Conservation (phyloP, 495 filamentous ascomycete genomes). For the Aspergillus ellipticus region DNA sequence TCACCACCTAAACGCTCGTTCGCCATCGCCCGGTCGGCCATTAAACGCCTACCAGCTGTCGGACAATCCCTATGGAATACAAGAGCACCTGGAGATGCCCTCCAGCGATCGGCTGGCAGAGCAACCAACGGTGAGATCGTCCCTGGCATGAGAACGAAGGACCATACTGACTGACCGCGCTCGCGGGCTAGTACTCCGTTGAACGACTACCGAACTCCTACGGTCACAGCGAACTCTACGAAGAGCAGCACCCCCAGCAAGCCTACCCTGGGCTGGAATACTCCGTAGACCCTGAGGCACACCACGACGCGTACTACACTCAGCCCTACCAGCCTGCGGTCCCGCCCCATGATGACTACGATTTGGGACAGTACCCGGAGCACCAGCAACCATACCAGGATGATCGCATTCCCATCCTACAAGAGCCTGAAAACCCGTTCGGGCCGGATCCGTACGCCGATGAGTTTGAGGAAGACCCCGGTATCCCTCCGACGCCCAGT, state of each 20-base stretch:
- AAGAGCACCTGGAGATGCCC: slow-evolving; percentile 64
- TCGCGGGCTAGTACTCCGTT: slow-evolving; percentile 63
- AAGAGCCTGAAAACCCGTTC: slow-evolving; percentile 49
- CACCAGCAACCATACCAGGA: slow-evolving; percentile 52
- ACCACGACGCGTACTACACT: slow-evolving; percentile 83
- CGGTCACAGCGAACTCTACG: slow-evolving; percentile 63
- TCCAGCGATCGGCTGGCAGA: slow-evolving; percentile 65
- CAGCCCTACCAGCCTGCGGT: slow-evolving; percentile 68
- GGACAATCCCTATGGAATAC: slow-evolving; percentile 56
- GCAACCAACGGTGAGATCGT: slow-evolving; percentile 63
- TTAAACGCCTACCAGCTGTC: slow-evolving; percentile 68
- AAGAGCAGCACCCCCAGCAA: slow-evolving; percentile 44
- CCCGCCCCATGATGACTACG: slow-evolving; percentile 55
- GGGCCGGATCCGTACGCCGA: slow-evolving; percentile 51
- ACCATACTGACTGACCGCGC: slow-evolving; percentile 11
- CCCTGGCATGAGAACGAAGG: background rate
- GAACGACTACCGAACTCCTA: slow-evolving; percentile 71
- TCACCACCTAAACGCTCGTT: slow-evolving; percentile 51
- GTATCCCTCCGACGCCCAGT: slow-evolving; percentile 47
- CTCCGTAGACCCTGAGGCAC: slow-evolving; percentile 71
- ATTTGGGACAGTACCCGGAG: slow-evolving; percentile 48
- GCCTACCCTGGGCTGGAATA: slow-evolving; percentile 62
- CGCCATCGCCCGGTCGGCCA: slow-evolving; percentile 53
- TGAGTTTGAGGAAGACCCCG: slow-evolving; percentile 43
- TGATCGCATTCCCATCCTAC: slow-evolving; percentile 59